These are phyloP conservation scores for Cladobotryum mycophilum DNA, from an alignment of 2,329 filamentous ascomycete genomes.

Conservation along the genomic window DNA sequence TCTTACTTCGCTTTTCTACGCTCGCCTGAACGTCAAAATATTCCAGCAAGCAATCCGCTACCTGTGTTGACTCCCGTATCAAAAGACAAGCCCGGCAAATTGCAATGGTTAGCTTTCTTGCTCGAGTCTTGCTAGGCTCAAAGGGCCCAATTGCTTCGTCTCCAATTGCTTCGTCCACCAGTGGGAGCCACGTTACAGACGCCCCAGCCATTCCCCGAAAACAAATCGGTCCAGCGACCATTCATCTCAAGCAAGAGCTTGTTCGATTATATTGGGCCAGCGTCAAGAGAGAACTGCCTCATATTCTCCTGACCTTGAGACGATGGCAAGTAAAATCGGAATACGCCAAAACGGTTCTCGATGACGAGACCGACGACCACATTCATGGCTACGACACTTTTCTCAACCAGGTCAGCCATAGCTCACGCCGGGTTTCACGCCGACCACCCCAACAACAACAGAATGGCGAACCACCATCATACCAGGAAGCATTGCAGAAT, in stretches of 20 bases:
- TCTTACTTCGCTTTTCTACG: too few relatives aligned
- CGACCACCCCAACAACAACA: constrained; percentile 13
- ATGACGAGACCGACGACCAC: constrained; percentile 23
- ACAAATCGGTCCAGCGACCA: constrained; percentile 3
- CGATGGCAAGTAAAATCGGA: constrained; percentile 24
- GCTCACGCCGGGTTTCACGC: constrained; percentile 22
- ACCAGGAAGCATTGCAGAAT: constrained; percentile 16
- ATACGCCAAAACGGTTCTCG: constrained; percentile 11
- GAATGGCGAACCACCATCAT: constrained; percentile 14
- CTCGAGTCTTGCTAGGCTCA: too few relatives aligned
- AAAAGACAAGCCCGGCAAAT: too few relatives aligned
- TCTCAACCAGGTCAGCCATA: constrained; percentile 29
- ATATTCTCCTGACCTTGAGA: constrained; percentile 28
- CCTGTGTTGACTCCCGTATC: too few relatives aligned
- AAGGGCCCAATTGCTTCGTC: too few relatives aligned
- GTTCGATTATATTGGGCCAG: constrained; percentile 31
- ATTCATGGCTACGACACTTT: constrained; percentile 35
- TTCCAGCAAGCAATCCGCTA: too few relatives aligned
- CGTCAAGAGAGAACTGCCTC: constrained; percentile 27
- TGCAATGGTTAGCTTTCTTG: too few relatives aligned
- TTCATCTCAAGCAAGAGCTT: constrained; percentile 8
- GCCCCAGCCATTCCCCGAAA: constrained; percentile 2
- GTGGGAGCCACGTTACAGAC: constrained; percentile 1
- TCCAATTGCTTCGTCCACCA: too few relatives aligned
- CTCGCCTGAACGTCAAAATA: too few relatives aligned